Base-by-base conservation (phyloP, 305 asterid species). In the Fraxinus albicans region DNA sequence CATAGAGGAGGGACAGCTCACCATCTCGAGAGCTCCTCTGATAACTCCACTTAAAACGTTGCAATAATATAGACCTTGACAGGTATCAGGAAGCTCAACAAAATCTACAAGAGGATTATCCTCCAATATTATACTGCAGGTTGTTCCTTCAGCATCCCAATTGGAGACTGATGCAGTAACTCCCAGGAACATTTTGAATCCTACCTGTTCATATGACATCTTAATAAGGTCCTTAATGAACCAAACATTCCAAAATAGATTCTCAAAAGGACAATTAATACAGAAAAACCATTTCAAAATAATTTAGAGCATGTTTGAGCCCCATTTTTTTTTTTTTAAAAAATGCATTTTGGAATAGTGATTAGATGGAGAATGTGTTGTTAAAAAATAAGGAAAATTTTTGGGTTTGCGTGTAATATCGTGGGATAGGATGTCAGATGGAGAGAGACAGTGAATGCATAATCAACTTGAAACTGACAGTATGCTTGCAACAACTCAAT, bases 41-140 rank as follows among this genome's bases (percentile, higher is more conserved):
- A 91, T 84, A 78, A 91, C 91, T 80, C 99, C 99, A 86, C 98
- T 94, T 65, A 96, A 83, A 81, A 96, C 88, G 87, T 96, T 96
- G 94, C 99, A 94, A 44, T 96, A 96, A 73, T 91, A 87, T 80
- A 96, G 93, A 83, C 98, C 98, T 88, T 96, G 99, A 83, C 98
- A 96, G 76, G 94, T 94, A 84, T 94, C 98, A 72, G 98, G 99
- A 82, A 94, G 98, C 92, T 96, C 99, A 76, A 96, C 99, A 85
- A 94, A 96, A 87, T 96, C 99, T 75, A 94, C 97, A 81, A 94
- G 89, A 33, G 98, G 99, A 88, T 96, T 96, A 81, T 96, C 99
- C 82, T 96, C 99, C 88, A 94, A 84, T 80, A 96, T 92, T 31
- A 96, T 83, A 86, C 99, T 93, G 93, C 99, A 96, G 15, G 97